phyloP scores from a whole-genome alignment of 805 yeast species.

The Maudiozyma pseudohumilis region DNA sequence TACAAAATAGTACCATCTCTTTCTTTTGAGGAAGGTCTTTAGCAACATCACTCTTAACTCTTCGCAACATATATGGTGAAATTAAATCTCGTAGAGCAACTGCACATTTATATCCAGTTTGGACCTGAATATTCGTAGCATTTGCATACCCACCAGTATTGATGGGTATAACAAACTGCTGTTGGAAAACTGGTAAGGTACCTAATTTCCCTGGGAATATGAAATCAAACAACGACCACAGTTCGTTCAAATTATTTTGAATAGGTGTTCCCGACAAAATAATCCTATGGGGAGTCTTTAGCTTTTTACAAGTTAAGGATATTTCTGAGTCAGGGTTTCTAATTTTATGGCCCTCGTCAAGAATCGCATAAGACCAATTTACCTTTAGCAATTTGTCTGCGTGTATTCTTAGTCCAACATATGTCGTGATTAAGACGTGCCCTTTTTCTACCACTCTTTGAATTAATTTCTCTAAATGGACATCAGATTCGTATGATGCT shows the following conservation, averaged over 20 bases:
- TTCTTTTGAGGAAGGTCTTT: slow-evolving; percentile 86
- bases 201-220: slow-evolving; percentile 92
- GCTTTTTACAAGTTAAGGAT: slow-evolving; percentile 72
- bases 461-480: slow-evolving; percentile 24
- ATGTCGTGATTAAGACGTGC: slow-evolving; percentile 82
- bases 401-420: slow-evolving; percentile 73
- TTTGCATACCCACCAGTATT: slow-evolving; percentile 98
- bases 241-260: slow-evolving; percentile 81
- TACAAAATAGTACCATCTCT: slow-evolving; percentile 90
- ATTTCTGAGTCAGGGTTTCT: slow-evolving; percentile 89
- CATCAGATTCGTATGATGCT: slow-evolving; percentile 25
- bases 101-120: slow-evolving; percentile 93
- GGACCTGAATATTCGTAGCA: slow-evolving; percentile 92
- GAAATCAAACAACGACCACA: slow-evolving; percentile 94
- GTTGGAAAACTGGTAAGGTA: slow-evolving; percentile 88
- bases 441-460: slow-evolving; percentile 57
- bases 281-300: slow-evolving; percentile 75
- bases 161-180: slow-evolving; percentile 85
- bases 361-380: slow-evolving; percentile 81
- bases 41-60: slow-evolving; percentile 91
- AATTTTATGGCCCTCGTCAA: slow-evolving; percentile 96
- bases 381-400: slow-evolving; percentile 50
- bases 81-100: slow-evolving; percentile 79
- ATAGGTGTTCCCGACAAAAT: slow-evolving; percentile 95
- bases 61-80: slow-evolving; percentile 76